Conservation (phyloP, 2,329 filamentous ascomycete species). For the Stromatinia cepivora region DNA sequence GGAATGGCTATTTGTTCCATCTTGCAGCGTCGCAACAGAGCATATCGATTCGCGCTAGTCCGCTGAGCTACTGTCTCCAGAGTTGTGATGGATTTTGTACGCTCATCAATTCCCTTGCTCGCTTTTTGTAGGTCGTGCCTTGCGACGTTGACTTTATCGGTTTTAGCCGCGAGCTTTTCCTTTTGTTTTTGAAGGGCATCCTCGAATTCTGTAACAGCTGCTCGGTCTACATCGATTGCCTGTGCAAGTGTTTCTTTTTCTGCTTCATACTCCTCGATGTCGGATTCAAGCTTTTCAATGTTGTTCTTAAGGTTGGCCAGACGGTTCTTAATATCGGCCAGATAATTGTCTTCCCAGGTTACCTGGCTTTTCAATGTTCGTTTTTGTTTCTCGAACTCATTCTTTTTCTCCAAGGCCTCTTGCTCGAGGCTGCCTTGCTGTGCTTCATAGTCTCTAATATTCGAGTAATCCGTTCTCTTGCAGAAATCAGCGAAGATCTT, state of each 20-base stretch:
- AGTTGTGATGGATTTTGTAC: constrained; percentile 70
- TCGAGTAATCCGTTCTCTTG: constrained; percentile 77
- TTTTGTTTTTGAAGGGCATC: constrained; percentile 71
- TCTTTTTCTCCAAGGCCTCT: constrained; percentile 82
- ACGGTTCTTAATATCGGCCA: constrained; percentile 62
- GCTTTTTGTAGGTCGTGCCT: constrained; percentile 79
- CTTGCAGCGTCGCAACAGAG: constrained; percentile 82
- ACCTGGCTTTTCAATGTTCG: constrained; percentile 66
- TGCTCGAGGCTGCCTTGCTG: constrained; percentile 92
- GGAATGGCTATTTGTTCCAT: constrained; percentile 91
- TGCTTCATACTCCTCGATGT: constrained; percentile 68
- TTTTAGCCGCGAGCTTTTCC: constrained; percentile 66
- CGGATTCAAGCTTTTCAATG: constrained; percentile 63
- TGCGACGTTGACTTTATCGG: constrained; percentile 74
- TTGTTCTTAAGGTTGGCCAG: constrained; percentile 67
- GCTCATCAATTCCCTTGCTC: constrained; percentile 77
- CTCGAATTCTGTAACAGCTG: constrained; percentile 73
- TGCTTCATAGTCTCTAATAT: constrained; percentile 90
- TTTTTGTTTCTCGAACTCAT: constrained; percentile 82
- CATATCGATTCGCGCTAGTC: constrained; percentile 80
- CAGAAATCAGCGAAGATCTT: constrained; percentile 86
- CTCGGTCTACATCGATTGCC: constrained; percentile 69
- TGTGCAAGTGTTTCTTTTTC: constrained; percentile 76
- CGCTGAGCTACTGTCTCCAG: constrained; percentile 87
- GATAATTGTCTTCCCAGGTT: constrained; percentile 56